Base-by-base conservation (phyloP, 768 basidiomycete species). In the Serendipita vermifera region DNA sequence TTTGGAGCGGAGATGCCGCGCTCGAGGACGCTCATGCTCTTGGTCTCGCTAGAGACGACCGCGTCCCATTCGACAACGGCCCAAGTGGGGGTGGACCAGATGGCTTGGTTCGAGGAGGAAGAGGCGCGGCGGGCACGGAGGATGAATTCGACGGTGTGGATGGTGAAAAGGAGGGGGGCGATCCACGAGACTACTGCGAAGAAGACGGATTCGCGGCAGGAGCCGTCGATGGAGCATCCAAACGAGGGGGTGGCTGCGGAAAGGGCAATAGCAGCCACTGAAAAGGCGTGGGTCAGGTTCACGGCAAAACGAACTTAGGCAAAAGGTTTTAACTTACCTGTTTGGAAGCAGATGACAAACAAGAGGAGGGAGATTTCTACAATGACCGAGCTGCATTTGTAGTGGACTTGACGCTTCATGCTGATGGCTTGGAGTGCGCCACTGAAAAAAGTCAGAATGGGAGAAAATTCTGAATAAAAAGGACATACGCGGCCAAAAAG, bases 321-420 rank as follows among this genome's bases (percentile, higher is more conserved):
- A n/a, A n/a, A 41, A n/a, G 15, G 15, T 6, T 41, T 41, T 20
- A 7, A 51, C 46, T 22, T 29, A 51, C 46, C 46, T 26, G 46
- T 51, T 26, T 51, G 46, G 46, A 51, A 29, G 46, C n/a, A 51
- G 31, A 51, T 51, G 29, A 51, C 46, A 51, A 51, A 20, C 22
- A 20, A 51, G 20, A 51, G 46, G 20, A 51, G 29, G 6, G 29
- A 4, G 7, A 26, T 51, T 29, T 51, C 46, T 4, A 15, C 27
- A n/a, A 51, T n/a, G 27, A 51, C 46, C 22, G 20, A 26, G 29
- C 46, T 51, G 46, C 46, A 51, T 15, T 7, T 29, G 22, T 51
- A 51, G 20, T n/a, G 22, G n/a, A 51, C 29, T 26, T 51, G 46
- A 29, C n/a, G 46, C 20, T 29, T 20, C 4, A 29, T 29, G 46